Evolutionary conservation across 805 yeast species (phyloP).

Genomic region (Groenewaldozyma tartarivorans): DNA sequence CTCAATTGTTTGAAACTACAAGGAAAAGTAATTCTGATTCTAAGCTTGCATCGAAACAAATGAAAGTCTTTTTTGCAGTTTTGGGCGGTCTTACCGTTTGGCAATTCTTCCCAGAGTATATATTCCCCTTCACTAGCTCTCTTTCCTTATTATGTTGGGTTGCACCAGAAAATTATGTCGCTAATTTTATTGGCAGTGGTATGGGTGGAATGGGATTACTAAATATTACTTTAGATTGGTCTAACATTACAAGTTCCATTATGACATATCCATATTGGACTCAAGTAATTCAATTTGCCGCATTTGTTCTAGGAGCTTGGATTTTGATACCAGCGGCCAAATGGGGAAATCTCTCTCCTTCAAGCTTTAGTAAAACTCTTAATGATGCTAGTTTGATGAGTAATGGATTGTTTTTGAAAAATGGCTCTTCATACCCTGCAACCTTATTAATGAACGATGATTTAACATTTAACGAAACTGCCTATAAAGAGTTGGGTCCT

Average conservation of each 20-base stretch:
- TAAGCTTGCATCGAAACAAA: constrained; percentile 8
- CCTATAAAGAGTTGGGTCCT: constrained; percentile 9
- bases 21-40: constrained; percentile 8
- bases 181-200: constrained; percentile 11
- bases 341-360: constrained; percentile 7
- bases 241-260: constrained; percentile 8
- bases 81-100: constrained; percentile 7
- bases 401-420: constrained; percentile 5
- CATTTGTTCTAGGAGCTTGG: constrained; percentile 11
- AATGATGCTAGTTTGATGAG: constrained; percentile 4
- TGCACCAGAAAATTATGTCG: constrained; percentile 8
- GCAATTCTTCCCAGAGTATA: constrained; percentile 11
- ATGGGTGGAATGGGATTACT: constrained; percentile 12
- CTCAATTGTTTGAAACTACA: constrained; percentile 9
- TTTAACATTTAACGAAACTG: constrained; percentile 9
- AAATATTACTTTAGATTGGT: constrained; percentile 10
- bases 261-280: constrained; percentile 12
- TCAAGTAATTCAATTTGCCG: constrained; percentile 8
- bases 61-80: constrained; percentile 9
- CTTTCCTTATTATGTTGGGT: constrained; percentile 10
- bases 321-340: constrained; percentile 10
- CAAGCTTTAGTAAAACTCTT: neutral
- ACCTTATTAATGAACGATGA: constrained; percentile 6
- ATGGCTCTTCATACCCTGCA: constrained; percentile 10
- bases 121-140: constrained; percentile 9